phyloP scores from a whole-genome alignment of 306 rosid species.

The Heteromeles arbutifolia region DNA sequence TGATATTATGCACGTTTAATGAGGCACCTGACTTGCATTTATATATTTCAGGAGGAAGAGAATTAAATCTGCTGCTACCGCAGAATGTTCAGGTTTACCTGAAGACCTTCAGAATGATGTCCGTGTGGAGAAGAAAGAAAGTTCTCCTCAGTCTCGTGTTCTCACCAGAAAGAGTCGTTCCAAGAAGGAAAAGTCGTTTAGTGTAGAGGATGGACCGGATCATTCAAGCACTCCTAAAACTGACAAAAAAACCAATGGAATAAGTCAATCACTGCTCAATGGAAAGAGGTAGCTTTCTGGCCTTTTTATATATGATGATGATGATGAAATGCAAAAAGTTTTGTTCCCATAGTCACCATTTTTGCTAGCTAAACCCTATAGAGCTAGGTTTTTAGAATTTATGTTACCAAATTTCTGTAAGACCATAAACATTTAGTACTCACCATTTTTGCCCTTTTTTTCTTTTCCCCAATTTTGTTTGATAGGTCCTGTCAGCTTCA shows the following conservation, averaged over 20 bases:
- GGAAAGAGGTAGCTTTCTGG: constrained; percentile 47
- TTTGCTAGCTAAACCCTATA: background rate
- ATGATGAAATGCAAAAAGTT: constrained; percentile 2
- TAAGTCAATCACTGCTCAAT: constrained; percentile 15
- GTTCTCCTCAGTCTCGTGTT: constrained; percentile 15
- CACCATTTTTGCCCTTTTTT: background rate
- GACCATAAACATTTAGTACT: background rate
- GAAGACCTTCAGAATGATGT: constrained; percentile 22
- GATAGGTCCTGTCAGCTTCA: constrained; percentile 49
- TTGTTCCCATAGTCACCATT: background rate
- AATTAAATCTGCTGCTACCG: constrained; percentile 40
- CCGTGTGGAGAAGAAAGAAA: constrained; percentile 28
- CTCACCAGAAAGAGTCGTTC: constrained; percentile 24
- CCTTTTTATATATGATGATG: constrained; percentile 12
- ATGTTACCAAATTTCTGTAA: background rate
- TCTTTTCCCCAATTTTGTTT: constrained; percentile 9
- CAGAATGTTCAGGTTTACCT: constrained; percentile 29
- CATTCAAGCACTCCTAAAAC: constrained; percentile 19
- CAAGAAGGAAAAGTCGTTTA: constrained; percentile 37
- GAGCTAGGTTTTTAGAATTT: background rate
- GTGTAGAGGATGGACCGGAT: constrained; percentile 25
- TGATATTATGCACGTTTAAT: background rate
- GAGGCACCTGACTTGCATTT: constrained; percentile 2
- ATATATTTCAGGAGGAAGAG: constrained; percentile 57
- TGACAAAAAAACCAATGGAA: constrained; percentile 28